These are phyloP conservation scores for Elsinoe arachidis DNA, from an alignment of 2,329 filamentous ascomycete genomes.

Conservation along the genomic window DNA sequence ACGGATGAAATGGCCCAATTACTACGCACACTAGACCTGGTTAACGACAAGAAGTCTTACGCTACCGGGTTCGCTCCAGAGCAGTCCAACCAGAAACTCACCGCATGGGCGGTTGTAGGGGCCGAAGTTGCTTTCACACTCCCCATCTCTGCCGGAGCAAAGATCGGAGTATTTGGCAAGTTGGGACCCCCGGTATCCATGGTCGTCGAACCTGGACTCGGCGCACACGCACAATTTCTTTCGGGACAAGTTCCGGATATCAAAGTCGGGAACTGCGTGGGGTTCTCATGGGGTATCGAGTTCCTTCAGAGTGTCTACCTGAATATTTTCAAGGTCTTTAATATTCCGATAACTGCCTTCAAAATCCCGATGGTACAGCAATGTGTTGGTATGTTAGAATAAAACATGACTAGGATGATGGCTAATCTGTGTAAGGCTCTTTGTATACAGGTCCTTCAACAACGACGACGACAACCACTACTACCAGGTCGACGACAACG, in stretches of 20 bases:
- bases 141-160: background rate
- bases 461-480: background rate
- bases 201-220: background rate
- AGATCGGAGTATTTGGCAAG: background rate
- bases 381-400: background rate
- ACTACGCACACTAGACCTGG: background rate
- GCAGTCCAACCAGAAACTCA: background rate
- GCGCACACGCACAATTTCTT: background rate
- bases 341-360: background rate
- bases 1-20: background rate
- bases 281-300: background rate
- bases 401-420: background rate
- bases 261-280: background rate
- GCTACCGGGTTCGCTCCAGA: background rate
- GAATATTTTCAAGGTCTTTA: background rate
- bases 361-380: background rate
- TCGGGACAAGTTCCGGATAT: background rate
- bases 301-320: background rate
- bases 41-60: background rate
- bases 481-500: background rate
- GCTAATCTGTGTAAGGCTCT: background rate
- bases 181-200: background rate
- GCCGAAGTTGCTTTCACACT: background rate
- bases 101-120: background rate
- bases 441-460: background rate